Evolutionary conservation across 768 basidiomycete species (phyloP), one percentile per base, ranked within the genome.

Genomic region (Xerocomellus chrysenteron): DNA sequence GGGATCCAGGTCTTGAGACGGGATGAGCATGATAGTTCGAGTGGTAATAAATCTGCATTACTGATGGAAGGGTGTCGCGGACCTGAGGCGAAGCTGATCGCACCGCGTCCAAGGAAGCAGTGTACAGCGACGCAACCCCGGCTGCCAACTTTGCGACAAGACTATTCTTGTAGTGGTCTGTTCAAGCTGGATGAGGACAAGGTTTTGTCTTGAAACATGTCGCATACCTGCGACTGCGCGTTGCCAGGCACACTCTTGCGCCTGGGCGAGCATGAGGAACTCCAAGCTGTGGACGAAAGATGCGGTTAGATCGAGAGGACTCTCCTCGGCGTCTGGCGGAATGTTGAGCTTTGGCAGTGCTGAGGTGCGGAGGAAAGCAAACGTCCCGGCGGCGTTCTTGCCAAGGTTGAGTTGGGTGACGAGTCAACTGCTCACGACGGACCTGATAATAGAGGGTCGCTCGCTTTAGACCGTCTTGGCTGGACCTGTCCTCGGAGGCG

Each of bases 211-310:
- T 37, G 47, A 47, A 30, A 41, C 37, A 17, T 12, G 43, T 11
- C 3, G 63, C 68, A 63, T 63, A 92, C 94, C 90, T 56, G 91
- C 73, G 66, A 88, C 87, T 16, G 94, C 94, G 61, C 88, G 82
- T 68, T 96, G 94, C 95, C 95, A 98, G 41, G 86, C 92, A 67
- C 92, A 96, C 74, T 99, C 97, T 63, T 98, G 96, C 1, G 94
- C 95, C 71, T 98, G 93, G 1, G 94, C 94, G 5, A 95, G 80
- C 84, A 93, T 88, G 53, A 98, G 80, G 60, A 73, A 82, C 66
- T 91, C 84, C 42, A 97, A 67, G 28, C 83, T 78, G 46, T 76
- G 77, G 24, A 91, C 65, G 62, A 88, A 86, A 0, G 81, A 66
- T 26, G 75, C 72, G 0, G 86, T 80, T 28, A 97, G 78, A 68